Evolutionary conservation across 495 filamentous ascomycete species (phyloP).

Genomic region (Podospora anserina): DNA sequence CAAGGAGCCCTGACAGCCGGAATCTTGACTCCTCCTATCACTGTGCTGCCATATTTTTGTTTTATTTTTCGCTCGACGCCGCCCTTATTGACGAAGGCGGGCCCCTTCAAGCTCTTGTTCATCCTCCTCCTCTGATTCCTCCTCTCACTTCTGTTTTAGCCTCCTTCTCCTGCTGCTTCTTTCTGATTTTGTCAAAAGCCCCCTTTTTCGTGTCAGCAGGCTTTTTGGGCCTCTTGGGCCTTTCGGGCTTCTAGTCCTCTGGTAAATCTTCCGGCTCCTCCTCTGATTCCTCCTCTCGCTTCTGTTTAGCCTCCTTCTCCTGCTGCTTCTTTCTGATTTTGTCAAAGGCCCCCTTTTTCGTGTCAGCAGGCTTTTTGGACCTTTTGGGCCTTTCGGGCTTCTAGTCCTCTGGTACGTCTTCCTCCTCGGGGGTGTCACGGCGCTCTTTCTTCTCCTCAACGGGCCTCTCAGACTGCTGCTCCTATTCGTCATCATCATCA

Average conservation of each 20-base stretch:
- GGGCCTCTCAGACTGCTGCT: background rate
- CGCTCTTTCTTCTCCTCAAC: background rate
- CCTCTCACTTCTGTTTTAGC: background rate
- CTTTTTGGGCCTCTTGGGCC: background rate
- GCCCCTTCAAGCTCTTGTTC: background rate
- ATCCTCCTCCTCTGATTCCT: background rate
- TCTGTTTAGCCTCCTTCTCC: background rate
- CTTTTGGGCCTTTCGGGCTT: background rate
- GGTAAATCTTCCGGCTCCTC: background rate
- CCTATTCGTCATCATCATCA: constrained; percentile 47
- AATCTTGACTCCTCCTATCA: background rate
- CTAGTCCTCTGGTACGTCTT: background rate
- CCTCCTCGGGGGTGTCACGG: background rate
- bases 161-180: background rate
- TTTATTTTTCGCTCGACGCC: background rate
- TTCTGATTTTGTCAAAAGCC: background rate
- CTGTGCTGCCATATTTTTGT: background rate
- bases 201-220: background rate
- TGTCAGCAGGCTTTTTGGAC: background rate
- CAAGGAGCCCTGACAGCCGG: background rate
- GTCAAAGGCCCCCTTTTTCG: background rate
- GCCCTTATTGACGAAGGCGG: background rate
- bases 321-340: background rate
- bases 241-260: background rate
- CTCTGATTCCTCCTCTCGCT: background rate